Conservation (phyloP, 179 eudicot species). For the Pouteria campechiana region DNA sequence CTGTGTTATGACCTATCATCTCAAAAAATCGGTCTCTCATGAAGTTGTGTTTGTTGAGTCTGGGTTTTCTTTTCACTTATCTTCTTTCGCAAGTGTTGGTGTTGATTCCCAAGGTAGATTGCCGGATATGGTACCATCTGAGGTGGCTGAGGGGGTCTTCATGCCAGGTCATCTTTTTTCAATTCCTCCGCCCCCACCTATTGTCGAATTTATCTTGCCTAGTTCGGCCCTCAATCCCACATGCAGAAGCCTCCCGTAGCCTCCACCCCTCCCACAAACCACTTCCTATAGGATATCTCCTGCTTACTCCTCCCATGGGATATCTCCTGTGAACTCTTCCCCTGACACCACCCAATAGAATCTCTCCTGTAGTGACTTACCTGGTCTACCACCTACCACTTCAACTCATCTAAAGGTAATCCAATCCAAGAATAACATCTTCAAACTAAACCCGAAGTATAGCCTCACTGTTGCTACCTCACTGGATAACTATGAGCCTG, state of each 20-base stretch:
- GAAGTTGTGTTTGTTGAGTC: not conserved
- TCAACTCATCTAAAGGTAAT: too few relatives aligned
- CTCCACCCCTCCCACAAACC: not conserved
- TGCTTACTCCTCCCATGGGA: not conserved
- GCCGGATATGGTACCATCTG: too few relatives aligned
- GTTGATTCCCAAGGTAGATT: too few relatives aligned
- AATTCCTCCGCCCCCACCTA: not conserved
- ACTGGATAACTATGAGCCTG: not conserved
- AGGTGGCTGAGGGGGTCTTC: too few relatives aligned
- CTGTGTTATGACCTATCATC: not conserved
- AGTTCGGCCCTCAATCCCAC: not conserved
- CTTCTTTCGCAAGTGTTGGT: too few relatives aligned
- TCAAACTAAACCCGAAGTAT: not conserved
- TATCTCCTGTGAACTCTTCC: not conserved
- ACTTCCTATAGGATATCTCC: not conserved
- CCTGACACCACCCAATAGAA: not conserved
- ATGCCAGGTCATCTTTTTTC: not conserved
- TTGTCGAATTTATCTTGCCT: not conserved
- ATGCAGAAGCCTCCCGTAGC: not conserved
- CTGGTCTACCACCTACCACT: too few relatives aligned
- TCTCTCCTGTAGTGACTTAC: not conserved
- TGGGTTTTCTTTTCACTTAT: not conserved
- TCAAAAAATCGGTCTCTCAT: not conserved
- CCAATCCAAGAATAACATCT: too few relatives aligned
- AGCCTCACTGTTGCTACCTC: not conserved